Base-by-base conservation (phyloP, 1,284 basidiomycete genomes). In the Vanrija pseudolonga region DNA sequence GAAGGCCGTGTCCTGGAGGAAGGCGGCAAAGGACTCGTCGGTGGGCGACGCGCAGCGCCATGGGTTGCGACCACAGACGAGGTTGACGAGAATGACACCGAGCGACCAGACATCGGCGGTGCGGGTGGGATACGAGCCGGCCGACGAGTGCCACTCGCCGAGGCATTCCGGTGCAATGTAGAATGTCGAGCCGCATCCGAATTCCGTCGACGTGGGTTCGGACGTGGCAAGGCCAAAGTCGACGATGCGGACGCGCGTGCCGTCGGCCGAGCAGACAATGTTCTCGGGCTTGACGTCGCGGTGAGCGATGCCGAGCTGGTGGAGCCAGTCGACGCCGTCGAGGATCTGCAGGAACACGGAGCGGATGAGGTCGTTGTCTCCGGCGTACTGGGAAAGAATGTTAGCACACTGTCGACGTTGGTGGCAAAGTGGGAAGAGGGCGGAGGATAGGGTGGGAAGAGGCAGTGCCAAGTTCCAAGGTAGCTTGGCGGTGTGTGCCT, bases 281-380 rank as follows among this genome's bases (percentile, higher is more conserved):
- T 98, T 98, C 79, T 98, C 96, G 3, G 94, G 95, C 80, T 98
- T 98, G 71, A 98, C 81, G 76, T 98, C 95, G 51, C 95, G 89
- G 77, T 98, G 95, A 77, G 90, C 94, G 70, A 98, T 92, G 42
- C 83, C 82, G 24, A 79, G 72, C 39, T 66, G 62, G 68, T 87
- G 85, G 56, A 84, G 83, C 76, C 88, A 89, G 65, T 92, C 89
- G 69, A 98, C 89, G 51, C 92, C 90, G 69, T 96, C 91, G 65
- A 98, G 83, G 73, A 98, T 84, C 77, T 96, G 92, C 51, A 91
- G 80, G 78, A 95, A 95, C 57, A 93, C 87, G 62, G 85, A 82
- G 65, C 87, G 88, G 75, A 91, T 89, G 56, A 91, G 81, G 49
- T 83, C 83, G 76, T 95, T 88, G 77, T 90, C 82, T 49, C 89